Percentiles rank a stretch among this genome's conserved stretches.
These are phyloP conservation scores for Populus tremula DNA, from an alignment of 345 rosid genomes.

Conservation along the genomic window DNA sequence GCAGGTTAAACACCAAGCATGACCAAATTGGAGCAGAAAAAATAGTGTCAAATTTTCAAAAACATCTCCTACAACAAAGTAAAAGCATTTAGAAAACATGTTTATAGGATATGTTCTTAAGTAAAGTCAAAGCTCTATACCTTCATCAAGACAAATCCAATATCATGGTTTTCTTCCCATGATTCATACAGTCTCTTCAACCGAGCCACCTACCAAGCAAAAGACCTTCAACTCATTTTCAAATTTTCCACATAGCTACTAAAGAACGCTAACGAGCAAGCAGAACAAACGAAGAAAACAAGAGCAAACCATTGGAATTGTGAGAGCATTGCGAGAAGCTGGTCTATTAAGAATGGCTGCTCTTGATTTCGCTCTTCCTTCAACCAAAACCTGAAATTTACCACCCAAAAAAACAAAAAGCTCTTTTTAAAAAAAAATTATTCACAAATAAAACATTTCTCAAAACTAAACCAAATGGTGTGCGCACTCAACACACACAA, in stretches of 20 bases:
- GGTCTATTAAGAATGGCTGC: constrained; percentile 77
- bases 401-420: background rate
- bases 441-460: background rate
- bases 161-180: constrained; percentile 92
- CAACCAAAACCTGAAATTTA: constrained; percentile 59
- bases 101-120: background rate
- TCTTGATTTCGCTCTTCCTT: constrained; percentile 90
- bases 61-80: background rate
- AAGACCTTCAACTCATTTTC: background rate
- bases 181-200: constrained; percentile 74
- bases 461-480: background rate
- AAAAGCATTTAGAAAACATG: background rate
- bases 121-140: constrained; percentile 30
- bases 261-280: background rate
- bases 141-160: constrained; percentile 83
- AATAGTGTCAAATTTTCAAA: too few species aligned
- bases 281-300: background rate
- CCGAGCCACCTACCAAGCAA: constrained; percentile 53
- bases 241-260: background rate
- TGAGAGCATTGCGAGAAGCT: constrained; percentile 73
- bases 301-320: constrained; percentile 55
- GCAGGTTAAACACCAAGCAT: constrained; percentile 29
- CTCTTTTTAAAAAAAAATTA: background rate
- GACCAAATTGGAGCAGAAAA: constrained; percentile 6
- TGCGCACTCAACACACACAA: background rate